Evolutionary conservation across 139 green algal species (phyloP).

Genomic region (Zygnema cylindricum): DNA sequence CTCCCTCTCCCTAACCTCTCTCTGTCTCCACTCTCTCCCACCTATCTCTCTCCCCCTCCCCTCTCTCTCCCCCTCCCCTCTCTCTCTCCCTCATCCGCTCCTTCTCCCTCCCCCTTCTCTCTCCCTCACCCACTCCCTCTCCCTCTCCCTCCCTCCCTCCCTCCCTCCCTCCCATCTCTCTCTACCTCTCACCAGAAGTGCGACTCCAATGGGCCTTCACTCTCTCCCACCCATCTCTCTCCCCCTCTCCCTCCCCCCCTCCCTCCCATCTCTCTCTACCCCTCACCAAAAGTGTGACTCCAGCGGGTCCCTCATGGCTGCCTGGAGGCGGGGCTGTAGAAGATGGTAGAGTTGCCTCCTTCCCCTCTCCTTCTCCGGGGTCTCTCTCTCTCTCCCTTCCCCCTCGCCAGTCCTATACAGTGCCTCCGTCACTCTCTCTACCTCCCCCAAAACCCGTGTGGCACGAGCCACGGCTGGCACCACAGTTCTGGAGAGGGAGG

Average conservation of each 20-base stretch:
- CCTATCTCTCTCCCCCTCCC: no score
- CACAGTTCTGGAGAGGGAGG: neutral
- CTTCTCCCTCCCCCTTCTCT: no score
- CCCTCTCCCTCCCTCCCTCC: neutral
- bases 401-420: no score
- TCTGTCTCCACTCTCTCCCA: no score
- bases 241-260: slow-evolving; percentile 1
- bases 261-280: neutral
- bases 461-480: neutral
- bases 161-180: neutral
- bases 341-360: neutral
- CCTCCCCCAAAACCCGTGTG: neutral
- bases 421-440: neutral
- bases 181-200: slow-evolving; percentile 10
- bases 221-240: no score
- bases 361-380: neutral
- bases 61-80: no score
- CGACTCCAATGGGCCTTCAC: neutral
- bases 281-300: neutral
- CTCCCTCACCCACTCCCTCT: no score
- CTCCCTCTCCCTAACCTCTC: no score
- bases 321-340: neutral
- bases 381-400: neutral
- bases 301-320: neutral
- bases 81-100: no score